Base-by-base conservation (phyloP, 148 eudicot genomes). In the Cornus kousa region DNA sequence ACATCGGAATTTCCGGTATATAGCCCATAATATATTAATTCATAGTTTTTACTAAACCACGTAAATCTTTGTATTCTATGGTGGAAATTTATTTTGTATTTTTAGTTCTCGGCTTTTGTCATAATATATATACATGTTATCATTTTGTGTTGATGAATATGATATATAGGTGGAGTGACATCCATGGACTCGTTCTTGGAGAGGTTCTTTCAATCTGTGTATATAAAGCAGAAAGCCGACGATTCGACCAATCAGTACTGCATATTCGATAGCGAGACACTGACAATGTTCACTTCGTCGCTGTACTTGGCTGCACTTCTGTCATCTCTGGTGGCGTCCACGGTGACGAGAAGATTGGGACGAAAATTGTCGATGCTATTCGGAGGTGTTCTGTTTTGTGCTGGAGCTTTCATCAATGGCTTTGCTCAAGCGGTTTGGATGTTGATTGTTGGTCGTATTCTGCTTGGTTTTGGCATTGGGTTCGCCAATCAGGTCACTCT, bases 381-480 rank as follows among this genome's bases (percentile, higher is more conserved):
- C n/a, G 87, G 89, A 31, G 89, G 89, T 1, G 24, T 46, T 3
- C 9, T 78, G 7, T 87, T 84, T n/a, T 81, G 79, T n/a, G 71
- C 64, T 10, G 89, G 89, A 0, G 86, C 85, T 0, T 67, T 77
- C 5, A 37, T 87, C 13, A 71, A 71, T 24, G 87, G 85, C 4
- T 77, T 83, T 37, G 85, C 89, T 66, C 32, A 46, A 16, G 60
- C 31, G 0, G 80, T 84, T 0, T 74, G 77, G 70, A 84, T 87
- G 89, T 77, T 87, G 4, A 87, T 84, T 5, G 16, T 87, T 8
- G 89, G 89, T 71, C 70, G 89, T 14, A 55, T 87, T 17, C 35
- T 87, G 22, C 87, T 87, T 0, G 89, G 89, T 33, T 77, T 87
- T 8, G 89, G 89, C 7, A 79, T 87, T 14, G 89, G 89, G 8